phyloP scores from a whole-genome alignment of 2,329 filamentous ascomycete genomes.

The Fusarium sp. region DNA sequence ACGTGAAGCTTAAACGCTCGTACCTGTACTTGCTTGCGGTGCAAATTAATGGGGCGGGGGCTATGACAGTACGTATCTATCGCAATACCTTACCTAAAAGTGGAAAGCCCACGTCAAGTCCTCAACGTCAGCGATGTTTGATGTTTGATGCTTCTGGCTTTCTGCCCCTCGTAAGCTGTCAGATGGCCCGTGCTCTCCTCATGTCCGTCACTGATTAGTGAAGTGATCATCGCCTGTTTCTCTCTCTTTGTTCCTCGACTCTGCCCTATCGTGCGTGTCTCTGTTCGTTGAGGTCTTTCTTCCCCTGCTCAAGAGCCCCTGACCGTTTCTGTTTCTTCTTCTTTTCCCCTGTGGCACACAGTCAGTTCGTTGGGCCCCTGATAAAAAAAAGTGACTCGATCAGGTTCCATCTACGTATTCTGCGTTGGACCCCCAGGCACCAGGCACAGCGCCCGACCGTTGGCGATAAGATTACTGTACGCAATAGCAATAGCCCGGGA shows the following conservation, averaged over 20 bases:
- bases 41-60: conserved; percentile 23
- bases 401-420: conserved; percentile 14
- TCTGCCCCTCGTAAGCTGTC: conserved; percentile 42
- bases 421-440: conserved; percentile 5
- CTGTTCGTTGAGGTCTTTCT: conserved; percentile 6
- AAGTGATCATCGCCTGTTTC: conserved; percentile 29
- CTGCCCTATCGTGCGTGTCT: conserved; percentile 5
- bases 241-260: conserved; percentile 20
- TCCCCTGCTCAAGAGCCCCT: conserved; percentile 1
- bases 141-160: not conserved
- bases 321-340: conserved; percentile 4
- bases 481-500: conserved; percentile 27
- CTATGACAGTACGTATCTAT: conserved; percentile 24
- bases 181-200: conserved; percentile 41
- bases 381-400: conserved; percentile 45
- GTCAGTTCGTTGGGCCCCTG: conserved; percentile 14
- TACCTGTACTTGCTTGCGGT: conserved; percentile 27
- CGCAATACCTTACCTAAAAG: no score
- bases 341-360: conserved; percentile 33
- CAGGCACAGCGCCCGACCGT: conserved; percentile 7
- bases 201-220: conserved; percentile 4
- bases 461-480: conserved; percentile 33
- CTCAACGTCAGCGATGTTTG: conserved; percentile 44
- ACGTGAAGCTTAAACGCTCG: conserved; percentile 13
- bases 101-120: not conserved